Conservation (phyloP, 73 alveolate species). For the Tetrahymena malaccensis region DNA sequence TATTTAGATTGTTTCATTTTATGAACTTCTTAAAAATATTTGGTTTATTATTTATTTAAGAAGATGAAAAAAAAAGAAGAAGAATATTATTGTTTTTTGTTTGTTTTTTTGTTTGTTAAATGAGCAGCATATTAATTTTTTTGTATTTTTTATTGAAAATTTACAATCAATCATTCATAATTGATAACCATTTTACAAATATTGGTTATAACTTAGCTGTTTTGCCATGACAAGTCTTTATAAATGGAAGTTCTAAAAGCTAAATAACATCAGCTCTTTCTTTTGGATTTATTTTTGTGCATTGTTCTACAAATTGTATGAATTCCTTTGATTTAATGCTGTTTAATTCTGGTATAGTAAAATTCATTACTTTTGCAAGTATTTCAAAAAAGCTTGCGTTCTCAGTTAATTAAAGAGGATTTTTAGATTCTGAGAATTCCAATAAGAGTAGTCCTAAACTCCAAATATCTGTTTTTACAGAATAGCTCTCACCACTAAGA, state of each 20-base stretch:
- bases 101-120: neutral
- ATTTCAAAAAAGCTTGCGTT: conserved; percentile 46
- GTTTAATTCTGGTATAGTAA: conserved; percentile 64
- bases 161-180: neutral
- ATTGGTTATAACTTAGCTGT: neutral
- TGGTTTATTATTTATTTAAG: too few species aligned
- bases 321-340: conserved; percentile 47
- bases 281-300: conserved; percentile 70
- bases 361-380: conserved; percentile 59
- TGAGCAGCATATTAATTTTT: neutral
- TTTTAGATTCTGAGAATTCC: conserved; percentile 82
- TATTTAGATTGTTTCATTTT: too few species aligned
- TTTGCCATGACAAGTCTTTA: neutral
- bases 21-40: too few species aligned
- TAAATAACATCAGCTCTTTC: conserved; percentile 73
- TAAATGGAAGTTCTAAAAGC: conserved; percentile 36
- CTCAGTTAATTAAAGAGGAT: conserved; percentile 67
- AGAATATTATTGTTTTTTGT: too few species aligned
- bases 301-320: neutral
- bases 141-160: neutral
- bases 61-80: too few species aligned
- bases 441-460: conserved; percentile 78
- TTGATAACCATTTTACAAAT: neutral
- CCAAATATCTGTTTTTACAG: conserved; percentile 89
- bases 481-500: conserved; percentile 86